Conservation (phyloP, 768 basidiomycete genomes). For the Ramaria sp. region DNA sequence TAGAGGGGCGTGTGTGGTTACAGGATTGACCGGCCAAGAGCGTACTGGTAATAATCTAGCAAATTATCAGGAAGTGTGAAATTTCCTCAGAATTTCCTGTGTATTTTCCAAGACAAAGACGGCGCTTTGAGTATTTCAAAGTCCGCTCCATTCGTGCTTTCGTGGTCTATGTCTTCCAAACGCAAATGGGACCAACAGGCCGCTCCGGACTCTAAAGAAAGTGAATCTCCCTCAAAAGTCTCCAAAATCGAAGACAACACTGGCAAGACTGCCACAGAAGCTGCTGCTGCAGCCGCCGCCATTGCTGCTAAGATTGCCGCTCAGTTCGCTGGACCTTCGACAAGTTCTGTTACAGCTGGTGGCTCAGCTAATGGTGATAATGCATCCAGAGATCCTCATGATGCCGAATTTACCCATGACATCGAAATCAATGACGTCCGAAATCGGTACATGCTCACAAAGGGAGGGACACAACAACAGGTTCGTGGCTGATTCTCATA, state of each 20-base stretch:
- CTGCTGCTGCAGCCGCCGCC: conserved; percentile 70
- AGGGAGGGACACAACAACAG: conserved; percentile 85
- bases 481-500: conserved; percentile 34
- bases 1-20: too few relatives aligned
- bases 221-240: conserved; percentile 30
- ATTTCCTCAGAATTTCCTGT: too few relatives aligned
- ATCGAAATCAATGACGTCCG: conserved; percentile 96
- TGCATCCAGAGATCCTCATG: conserved; percentile 49
- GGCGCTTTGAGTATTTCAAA: too few relatives aligned
- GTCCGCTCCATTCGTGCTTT: not conserved
- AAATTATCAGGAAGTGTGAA: too few relatives aligned
- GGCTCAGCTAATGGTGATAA: conserved; percentile 31
- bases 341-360: conserved; percentile 20
- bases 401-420: conserved; percentile 77
- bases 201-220: conserved; percentile 42
- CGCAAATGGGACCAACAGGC: conserved; percentile 69
- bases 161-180: conserved; percentile 48
- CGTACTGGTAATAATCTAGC: too few relatives aligned
- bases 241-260: conserved; percentile 34
- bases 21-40: too few relatives aligned
- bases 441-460: conserved; percentile 91
- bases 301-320: conserved; percentile 95
- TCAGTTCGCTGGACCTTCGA: conserved; percentile 49
- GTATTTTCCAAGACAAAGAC: too few relatives aligned
- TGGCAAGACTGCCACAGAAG: conserved; percentile 52